Base-by-base conservation (phyloP, 1,139 yeast species). In the Yamadazyma blattariae region DNA sequence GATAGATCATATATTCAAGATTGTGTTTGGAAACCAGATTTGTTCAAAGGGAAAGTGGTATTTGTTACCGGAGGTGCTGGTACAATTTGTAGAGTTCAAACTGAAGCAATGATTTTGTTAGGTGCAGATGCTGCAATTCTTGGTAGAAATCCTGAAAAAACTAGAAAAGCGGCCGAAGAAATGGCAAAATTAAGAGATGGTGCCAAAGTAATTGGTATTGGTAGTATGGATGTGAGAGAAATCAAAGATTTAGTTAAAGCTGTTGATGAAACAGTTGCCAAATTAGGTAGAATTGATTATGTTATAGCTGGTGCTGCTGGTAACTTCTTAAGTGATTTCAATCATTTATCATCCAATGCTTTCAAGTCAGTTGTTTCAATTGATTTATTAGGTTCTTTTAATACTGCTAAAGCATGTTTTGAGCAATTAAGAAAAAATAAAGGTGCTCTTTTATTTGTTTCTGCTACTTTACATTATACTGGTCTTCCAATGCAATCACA, bases 241-340 rank as follows among this genome's bases (percentile, higher is more conserved):
- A 74, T 83, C 32, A 52, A 75, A 13, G 68, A 77, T 18, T 51
- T 90, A 41, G 72, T 64, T 16, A 52, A 51, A 8, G 96, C 96
- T 0, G 96, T 77, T 2, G 74, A 74, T 14, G 50, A 54, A 29
- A 80, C 96, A 0, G 87, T 88, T 11, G 54, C 60, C 6, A 70
- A 73, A 47, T 73, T 87, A 46, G 96, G 95, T 11, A 67, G 72
- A 45, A 82, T 87, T 42, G 97, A 90, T 59, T 85, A 59, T 54
- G 94, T 89, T 32, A 83, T 90, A 61, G 94, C 95, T 30, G 97
- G 97, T 16, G 98, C 98, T 2, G 97, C 97, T 3, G 97, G 98
- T 10, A 92, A 90, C 67, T 90, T 92, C 53, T 57, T 90, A 40
- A 67, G 89, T 24, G 94, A 88, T 54, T 78, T 90, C 60, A 81